Base-by-base conservation (phyloP, 129 eudicot genomes). In the sunflower (Helianthus annuus) region DNA sequence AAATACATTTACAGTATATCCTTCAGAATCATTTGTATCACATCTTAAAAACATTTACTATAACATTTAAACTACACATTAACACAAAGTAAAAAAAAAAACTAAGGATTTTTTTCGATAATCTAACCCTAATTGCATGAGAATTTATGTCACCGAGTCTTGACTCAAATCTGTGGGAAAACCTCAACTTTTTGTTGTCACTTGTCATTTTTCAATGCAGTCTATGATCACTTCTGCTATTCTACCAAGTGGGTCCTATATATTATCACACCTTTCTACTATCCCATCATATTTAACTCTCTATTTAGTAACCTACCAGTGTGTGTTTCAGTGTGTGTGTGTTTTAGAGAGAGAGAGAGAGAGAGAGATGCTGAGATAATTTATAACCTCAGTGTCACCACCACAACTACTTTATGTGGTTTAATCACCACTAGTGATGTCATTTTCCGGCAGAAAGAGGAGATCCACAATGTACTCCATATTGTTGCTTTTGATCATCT, bases 381-480 rank as follows among this genome's bases (percentile, higher is more conserved):
- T 32, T 32, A 3, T 32, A 32, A 32, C 36, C 36, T 32, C 36
- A 3, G 36, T 32, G 36, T 32, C 36, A 32, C 36, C 36, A 32
- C 36, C 36, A 0, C 4, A 60, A 72, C 77, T 63, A 39, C 74
- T 86, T 78, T 84, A 86, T 84, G 92, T 82, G 82, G 85, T 82
- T 3, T 32, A 32, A 32, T 69, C 54, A 1, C 38, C 74, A 46
- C 49, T 62, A 7, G n/a, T 14, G 16, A 24, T 58, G 62, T 86
- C 81, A 72, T 64, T 76, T 78, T 71, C 83, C 79, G 79, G 87
- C 76, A 19, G 68, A 76, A 66, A 68, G 60, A 81, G 53, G 8
- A 58, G 62, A 68, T 77, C 81, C 11, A 17, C 54, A 63, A 74
- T 51, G 64, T 48, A n/a, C 16, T 68, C 75, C 15, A 75, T 77